phyloP scores from a whole-genome alignment of 805 yeast species.

The Zygosaccharomyces bisporus region DNA sequence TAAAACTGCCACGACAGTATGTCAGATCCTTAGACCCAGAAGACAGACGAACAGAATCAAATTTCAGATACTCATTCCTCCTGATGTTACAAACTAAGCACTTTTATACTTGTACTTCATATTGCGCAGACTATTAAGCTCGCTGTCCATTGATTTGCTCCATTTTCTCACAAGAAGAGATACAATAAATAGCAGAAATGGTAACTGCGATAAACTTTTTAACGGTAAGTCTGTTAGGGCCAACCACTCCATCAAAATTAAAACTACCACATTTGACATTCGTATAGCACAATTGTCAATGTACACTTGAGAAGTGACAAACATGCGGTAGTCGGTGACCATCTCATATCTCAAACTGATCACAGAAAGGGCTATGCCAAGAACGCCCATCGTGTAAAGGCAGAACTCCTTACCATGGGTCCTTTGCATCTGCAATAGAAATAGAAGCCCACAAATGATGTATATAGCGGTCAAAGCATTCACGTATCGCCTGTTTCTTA shows the following conservation, averaged over 20 bases:
- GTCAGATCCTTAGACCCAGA: conserved; percentile 14
- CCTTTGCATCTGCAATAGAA: conserved; percentile 24
- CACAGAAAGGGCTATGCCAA: conserved; percentile 28
- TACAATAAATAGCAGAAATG: conserved; percentile 24
- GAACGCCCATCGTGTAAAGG: conserved; percentile 18
- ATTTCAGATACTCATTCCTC: conserved; percentile 1
- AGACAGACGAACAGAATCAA: conserved; percentile 4
- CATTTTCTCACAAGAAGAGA: conserved; percentile 22
- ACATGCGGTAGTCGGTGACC: conserved; percentile 20
- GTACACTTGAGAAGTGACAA: conserved; percentile 16
- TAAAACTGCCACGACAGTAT: conserved; percentile 25
- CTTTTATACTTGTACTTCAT: conserved; percentile 35
- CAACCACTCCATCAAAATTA: conserved; percentile 30
- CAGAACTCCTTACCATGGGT: conserved; percentile 13
- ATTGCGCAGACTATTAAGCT: conserved; percentile 22
- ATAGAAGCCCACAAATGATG: conserved; percentile 24
- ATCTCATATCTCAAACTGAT: conserved; percentile 29
- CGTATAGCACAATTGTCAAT: conserved; percentile 22
- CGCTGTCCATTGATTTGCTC: conserved; percentile 24
- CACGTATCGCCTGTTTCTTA: conserved; percentile 20
- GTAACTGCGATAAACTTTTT: conserved; percentile 23
- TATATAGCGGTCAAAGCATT: conserved; percentile 22
- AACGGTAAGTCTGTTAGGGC: conserved; percentile 17
- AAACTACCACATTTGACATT: conserved; percentile 21
- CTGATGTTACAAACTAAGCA: conserved; percentile 15